Conservation (phyloP, 805 yeast genomes). For the Blastobotrys parvus region DNA sequence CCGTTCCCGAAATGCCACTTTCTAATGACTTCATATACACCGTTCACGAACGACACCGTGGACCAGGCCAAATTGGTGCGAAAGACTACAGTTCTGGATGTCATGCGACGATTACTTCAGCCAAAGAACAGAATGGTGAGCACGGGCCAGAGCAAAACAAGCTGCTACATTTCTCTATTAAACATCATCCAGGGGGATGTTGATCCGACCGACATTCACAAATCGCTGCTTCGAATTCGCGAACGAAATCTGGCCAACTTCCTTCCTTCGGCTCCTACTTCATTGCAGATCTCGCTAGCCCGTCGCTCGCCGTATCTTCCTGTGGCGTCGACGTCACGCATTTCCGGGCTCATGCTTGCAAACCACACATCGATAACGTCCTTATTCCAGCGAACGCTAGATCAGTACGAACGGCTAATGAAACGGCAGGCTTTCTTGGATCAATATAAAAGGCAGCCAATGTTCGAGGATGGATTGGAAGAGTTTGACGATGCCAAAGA, state of each 20-base stretch:
- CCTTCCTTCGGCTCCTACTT: constrained; percentile 79
- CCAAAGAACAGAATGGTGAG: constrained; percentile 68
- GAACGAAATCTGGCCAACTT: constrained; percentile 47
- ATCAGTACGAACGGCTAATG: constrained; percentile 73
- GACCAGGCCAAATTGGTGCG: constrained; percentile 51
- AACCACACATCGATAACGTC: constrained; percentile 72
- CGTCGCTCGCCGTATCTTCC: constrained; percentile 53
- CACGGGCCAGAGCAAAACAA: constrained; percentile 33
- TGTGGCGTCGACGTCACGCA: constrained; percentile 36
- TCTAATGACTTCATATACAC: constrained; percentile 62
- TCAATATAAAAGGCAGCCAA: constrained; percentile 47
- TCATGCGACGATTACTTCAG: constrained; percentile 71
- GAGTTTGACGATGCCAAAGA: constrained; percentile 79
- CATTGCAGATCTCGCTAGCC: constrained; percentile 72
- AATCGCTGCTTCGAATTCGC: constrained; percentile 32
- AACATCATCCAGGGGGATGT: constrained; percentile 60
- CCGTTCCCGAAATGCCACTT: constrained; percentile 84
- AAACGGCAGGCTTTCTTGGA: constrained; percentile 77
- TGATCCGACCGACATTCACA: constrained; percentile 61
- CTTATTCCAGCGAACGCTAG: constrained; percentile 56
- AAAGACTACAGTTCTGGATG: constrained; percentile 74
- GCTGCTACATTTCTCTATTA: constrained; percentile 58
- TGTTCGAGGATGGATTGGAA: constrained; percentile 33
- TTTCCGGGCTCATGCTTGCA: constrained; percentile 76
- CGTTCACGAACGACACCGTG: constrained; percentile 61